Evolutionary conservation across 2,329 filamentous ascomycete genomes (phyloP).

Genomic region (Madurella mycetomatis): DNA sequence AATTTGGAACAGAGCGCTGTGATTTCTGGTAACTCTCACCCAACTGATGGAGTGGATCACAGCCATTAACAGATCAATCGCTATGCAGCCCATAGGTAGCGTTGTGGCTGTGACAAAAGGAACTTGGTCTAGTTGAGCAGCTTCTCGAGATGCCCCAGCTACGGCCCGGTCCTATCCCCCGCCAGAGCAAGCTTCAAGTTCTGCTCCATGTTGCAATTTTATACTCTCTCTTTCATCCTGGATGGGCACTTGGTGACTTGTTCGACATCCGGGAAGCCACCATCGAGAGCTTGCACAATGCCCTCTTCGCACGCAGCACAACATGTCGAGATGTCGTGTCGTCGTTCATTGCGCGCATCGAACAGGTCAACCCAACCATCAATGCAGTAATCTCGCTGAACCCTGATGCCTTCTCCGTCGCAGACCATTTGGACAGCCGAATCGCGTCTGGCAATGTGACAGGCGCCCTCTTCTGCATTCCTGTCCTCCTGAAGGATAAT

Average conservation of each 20-base stretch:
- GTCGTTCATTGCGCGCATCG: slow-evolving; percentile 53
- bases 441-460: slow-evolving; percentile 46
- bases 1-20: too few species aligned
- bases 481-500: slow-evolving; percentile 61
- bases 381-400: slow-evolving; percentile 56
- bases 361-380: slow-evolving; percentile 50
- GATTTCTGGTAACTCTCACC: too few species aligned
- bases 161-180: too few species aligned
- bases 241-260: slow-evolving; percentile 14
- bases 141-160: too few species aligned
- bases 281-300: slow-evolving; percentile 51
- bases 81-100: too few species aligned
- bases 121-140: too few species aligned
- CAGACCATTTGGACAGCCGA: slow-evolving; percentile 45
- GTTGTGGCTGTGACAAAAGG: too few species aligned
- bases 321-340: slow-evolving; percentile 53
- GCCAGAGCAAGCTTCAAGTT: too few species aligned
- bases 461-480: slow-evolving; percentile 55
- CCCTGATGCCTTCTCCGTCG: slow-evolving; percentile 37
- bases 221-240: background rate
- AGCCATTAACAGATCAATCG: too few species aligned
- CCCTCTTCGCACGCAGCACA: slow-evolving; percentile 47
- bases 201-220: too few species aligned
- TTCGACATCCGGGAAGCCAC: slow-evolving; percentile 56
- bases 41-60: too few species aligned